These are phyloP conservation scores for Leonotis leonurus DNA, from an alignment of 257 asterid genomes.

Conservation along the genomic window DNA sequence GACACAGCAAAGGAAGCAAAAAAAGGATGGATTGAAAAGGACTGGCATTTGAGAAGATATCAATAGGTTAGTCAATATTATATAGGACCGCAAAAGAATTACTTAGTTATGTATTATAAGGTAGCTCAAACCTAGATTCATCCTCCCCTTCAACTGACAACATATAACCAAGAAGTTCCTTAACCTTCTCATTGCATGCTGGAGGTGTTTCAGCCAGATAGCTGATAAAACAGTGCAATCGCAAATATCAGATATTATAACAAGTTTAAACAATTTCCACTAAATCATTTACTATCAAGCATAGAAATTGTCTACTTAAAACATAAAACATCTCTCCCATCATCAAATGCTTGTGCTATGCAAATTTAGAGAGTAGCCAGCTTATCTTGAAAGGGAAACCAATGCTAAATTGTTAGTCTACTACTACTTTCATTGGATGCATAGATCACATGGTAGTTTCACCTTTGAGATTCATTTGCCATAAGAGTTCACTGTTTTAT, in stretches of 20 bases:
- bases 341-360: neutral
- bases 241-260: conserved; percentile 12
- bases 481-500: neutral
- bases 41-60: conserved; percentile 32
- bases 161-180: conserved; percentile 67
- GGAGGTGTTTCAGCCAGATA: conserved; percentile 88
- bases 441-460: neutral
- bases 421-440: neutral
- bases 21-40: conserved; percentile 59
- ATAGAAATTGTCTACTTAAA: conserved; percentile 5
- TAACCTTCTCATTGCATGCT: conserved; percentile 68
- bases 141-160: conserved; percentile 71
- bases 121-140: conserved; percentile 45
- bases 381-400: conserved; percentile 8
- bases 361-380: neutral
- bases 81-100: neutral
- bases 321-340: neutral
- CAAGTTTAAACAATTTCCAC: conserved; percentile 3
- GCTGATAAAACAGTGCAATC: conserved; percentile 33
- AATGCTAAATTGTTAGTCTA: neutral
- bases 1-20: conserved; percentile 89
- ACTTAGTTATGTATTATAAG: conserved; percentile 10
- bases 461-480: neutral
- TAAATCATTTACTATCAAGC: neutral
- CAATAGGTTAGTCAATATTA: conserved; percentile 17